phyloP scores from a whole-genome alignment of 2,329 filamentous ascomycete genomes.

The Colletotrichum sp. region DNA sequence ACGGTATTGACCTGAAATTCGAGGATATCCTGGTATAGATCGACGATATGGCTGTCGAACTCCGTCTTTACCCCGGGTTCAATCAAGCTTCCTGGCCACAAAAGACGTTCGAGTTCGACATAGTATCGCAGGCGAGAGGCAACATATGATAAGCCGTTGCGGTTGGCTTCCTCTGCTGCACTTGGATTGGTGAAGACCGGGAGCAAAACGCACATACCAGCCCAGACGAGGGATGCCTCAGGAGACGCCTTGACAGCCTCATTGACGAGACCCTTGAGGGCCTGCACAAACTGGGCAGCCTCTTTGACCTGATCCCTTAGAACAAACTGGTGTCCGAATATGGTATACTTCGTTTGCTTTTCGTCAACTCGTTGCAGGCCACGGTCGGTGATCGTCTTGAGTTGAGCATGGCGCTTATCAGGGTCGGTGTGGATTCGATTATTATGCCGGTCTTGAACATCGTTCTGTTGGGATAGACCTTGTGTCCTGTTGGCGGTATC shows the following conservation, averaged over 20 bases:
- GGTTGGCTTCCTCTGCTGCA: slow-evolving; percentile 31
- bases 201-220: slow-evolving; percentile 39
- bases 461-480: not conserved
- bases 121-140: slow-evolving; percentile 33
- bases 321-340: not conserved
- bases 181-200: slow-evolving; percentile 36
- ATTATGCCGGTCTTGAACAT: not conserved
- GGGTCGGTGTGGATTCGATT: not conserved
- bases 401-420: not conserved
- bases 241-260: slow-evolving; percentile 33
- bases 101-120: slow-evolving; percentile 28
- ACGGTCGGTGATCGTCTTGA: not conserved
- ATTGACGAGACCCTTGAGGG: slow-evolving; percentile 26
- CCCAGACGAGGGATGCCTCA: slow-evolving; percentile 34
- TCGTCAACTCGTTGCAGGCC: not conserved
- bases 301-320: not conserved
- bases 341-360: not conserved
- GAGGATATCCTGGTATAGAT: slow-evolving; percentile 35
- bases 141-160: slow-evolving; percentile 35
- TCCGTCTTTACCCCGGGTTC: slow-evolving; percentile 14
- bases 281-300: slow-evolving; percentile 8
- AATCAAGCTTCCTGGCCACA: slow-evolving; percentile 18
- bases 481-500: not conserved
- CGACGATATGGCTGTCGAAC: slow-evolving; percentile 20
- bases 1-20: slow-evolving; percentile 37